Evolutionary conservation across 2,329 filamentous ascomycete species (phyloP), one percentile per base, ranked within the genome.

Genomic region (Diaporthe capsici): DNA sequence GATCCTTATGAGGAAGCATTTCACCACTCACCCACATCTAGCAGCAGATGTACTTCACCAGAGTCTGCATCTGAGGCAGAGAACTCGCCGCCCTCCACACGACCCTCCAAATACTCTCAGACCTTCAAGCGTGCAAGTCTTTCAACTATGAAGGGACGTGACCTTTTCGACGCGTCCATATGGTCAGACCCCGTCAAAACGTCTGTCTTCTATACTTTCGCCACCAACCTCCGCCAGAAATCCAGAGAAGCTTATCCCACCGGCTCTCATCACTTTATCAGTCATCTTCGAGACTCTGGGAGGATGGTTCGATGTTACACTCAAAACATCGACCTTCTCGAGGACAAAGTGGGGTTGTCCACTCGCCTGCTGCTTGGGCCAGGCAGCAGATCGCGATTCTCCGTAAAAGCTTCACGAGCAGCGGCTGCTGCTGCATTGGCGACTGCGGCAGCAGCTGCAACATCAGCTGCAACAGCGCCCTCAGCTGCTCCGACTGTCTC

Each of bases 251-350:
- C 93, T 13, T 84, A 88, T 71, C 92, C 92, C 0, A 94, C 92
- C 1, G 86, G 86, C 25, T 93, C 91, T 1, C 93, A 95, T 83
- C 90, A 89, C 73, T 94, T 95, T 81, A 92, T 95, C 78, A 89
- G 90, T 58, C 89, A 91, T 47, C 86, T 95, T 7, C 88, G 92
- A 60, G 92, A 94, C 80, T 88, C 90, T 5, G 91, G 92, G 4
- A 92, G 93, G 77, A 86, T 95, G 7, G 91, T 94, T 44, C 87
- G 93, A 53, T 94, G 92, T 79, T 95, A 95, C 79, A 94, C 93
- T 0, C 93, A 95, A 79, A 95, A 94, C 78, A 94, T 95, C 78
- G 93, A 95, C 78, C 91, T 92, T 77, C 90, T 95, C 9, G 93
- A 95, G 81, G 91, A 92, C 80, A 91, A 93, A 74, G 92, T 94